Evolutionary conservation across 2,329 filamentous ascomycete species (phyloP), one percentile per base, ranked within the genome.

Genomic region (Aspergillus novoparasiticus): DNA sequence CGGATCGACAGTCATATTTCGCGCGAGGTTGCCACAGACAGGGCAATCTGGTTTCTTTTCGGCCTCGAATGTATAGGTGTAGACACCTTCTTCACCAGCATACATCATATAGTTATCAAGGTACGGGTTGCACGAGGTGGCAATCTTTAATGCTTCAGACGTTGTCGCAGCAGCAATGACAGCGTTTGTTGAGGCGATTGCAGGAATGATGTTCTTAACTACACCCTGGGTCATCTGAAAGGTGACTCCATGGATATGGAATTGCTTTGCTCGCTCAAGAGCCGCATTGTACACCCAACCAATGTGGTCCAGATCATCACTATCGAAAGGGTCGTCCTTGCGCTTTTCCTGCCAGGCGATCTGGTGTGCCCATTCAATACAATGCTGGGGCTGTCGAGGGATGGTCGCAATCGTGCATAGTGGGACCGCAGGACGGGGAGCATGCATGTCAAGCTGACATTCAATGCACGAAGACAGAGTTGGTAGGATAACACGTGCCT

Each of bases 91-190:
- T 73, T 98, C 94, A 54, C 96, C 95, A 14, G 93, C 97, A 78
- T 99, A 99, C 92, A 97, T 97, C 94, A 98, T 98, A 81, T 99
- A 99, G 77, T 97, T 96, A 61, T 90, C 90, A 19, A 99, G 84
- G 67, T 89, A 90, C 0, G 94, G 93, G 36, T 94, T 95, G 43
- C 90, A 87, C 56, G 85, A 88, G 16, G 92, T 96, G 48, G 90
- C 91, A 66, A 99, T 92, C 81, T 99, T 99, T 81, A 98, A 89
- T 1, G 94, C 94, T 79, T 99, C 95, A 69, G 97, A 98, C 79
- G 95, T 98, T 79, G 94, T 98, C 58, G 92, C 90, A 1, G 94
- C 95, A 1, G 95, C 95, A 67, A 99, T 91, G 71, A 99, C 95
- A 62, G 95, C 94, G 76, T 99, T 99, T 8, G 95, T 99, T 1